Base-by-base conservation (phyloP, 345 rosid genomes). In the Eucalyptus marginata region DNA sequence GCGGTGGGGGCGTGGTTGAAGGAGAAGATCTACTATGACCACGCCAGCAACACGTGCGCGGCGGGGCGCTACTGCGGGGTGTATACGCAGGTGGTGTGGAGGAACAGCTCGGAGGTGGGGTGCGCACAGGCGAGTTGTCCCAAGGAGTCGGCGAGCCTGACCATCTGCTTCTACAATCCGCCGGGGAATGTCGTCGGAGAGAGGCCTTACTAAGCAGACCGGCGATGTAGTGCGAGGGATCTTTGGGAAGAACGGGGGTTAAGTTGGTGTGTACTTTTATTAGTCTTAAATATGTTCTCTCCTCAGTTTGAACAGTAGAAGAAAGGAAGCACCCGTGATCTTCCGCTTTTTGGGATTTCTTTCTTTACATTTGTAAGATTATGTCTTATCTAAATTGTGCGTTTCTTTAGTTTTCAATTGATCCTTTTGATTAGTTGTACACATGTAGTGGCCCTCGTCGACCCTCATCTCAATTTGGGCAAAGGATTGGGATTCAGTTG, bases 71-170 rank as follows among this genome's bases (percentile, higher is more conserved):
- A 27, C 66, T 97, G 98, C 36, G 99, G 98, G 29, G 96, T 95
- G 71, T 97, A 96, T 89, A 96, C 89, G 40, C 99, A 96, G 90
- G 98, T 96, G 49, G 98, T 97, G 62, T 96, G 98, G 99, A 94
- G 91, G 87, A 93, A 95, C 87, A 94, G 97, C 7, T 46, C 86
- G 88, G 97, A 94, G 89, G 50, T 96, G 68, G 99, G 99, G 3
- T 97, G 99, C 88, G 95, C 94, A 6, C 96, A 96, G 87, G 97
- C 94, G 68, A 89, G 90, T 59, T 96, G 99, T 88, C 56, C 80
- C 2, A 93, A 94, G 66, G 94, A 92, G 47, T 91, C 90, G 88
- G 90, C 93, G 24, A 94, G 93, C 88, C 89, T 96, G 86, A 96
- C 99, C 18, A 88, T 97, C 25, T 97, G 99, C 89, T 95, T 96